These are phyloP conservation scores for Mycosarcoma mackinlayi DNA, from an alignment of 1,284 basidiomycete species.

Conservation along the genomic window DNA sequence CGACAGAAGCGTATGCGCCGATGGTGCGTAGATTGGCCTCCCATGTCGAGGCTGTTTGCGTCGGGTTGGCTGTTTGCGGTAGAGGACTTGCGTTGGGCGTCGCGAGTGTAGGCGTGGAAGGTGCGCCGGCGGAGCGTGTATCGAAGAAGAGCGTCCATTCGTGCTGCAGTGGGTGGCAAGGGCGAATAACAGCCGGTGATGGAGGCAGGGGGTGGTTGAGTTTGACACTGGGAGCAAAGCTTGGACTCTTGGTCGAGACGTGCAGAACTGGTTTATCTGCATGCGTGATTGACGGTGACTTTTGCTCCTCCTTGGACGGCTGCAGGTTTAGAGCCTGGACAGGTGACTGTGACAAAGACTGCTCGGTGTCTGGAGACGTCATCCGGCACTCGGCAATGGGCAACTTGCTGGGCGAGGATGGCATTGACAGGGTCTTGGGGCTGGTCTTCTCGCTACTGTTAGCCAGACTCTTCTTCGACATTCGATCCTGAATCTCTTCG, in stretches of 20 bases:
- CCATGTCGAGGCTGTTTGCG: slow-evolving; percentile 25
- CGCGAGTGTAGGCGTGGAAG: slow-evolving; percentile 69
- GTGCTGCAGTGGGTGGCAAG: slow-evolving; percentile 79
- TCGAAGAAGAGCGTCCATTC: slow-evolving; percentile 90
- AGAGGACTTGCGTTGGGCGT: slow-evolving; percentile 80
- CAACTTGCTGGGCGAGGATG: slow-evolving; percentile 21
- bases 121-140: slow-evolving; percentile 52
- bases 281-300: not conserved
- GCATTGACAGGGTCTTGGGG: not conserved
- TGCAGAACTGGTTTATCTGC: not conserved
- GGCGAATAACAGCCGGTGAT: slow-evolving; percentile 12
- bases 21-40: slow-evolving; percentile 57
- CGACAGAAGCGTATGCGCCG: slow-evolving; percentile 71
- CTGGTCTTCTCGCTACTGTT: not conserved
- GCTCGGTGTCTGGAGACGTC: not conserved
- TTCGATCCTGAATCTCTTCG: slow-evolving; percentile 61
- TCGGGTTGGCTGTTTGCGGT: slow-evolving; percentile 76
- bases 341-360: too few species aligned
- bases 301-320: not conserved
- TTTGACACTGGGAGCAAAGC: not conserved
- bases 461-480: slow-evolving; percentile 47
- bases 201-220: slow-evolving; percentile 11
- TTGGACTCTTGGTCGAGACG: not conserved
- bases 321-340: not conserved
- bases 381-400: not conserved